Evolutionary conservation across 192 early-diverging fungal species (phyloP).

Genomic region (Diversispora eburnea): DNA sequence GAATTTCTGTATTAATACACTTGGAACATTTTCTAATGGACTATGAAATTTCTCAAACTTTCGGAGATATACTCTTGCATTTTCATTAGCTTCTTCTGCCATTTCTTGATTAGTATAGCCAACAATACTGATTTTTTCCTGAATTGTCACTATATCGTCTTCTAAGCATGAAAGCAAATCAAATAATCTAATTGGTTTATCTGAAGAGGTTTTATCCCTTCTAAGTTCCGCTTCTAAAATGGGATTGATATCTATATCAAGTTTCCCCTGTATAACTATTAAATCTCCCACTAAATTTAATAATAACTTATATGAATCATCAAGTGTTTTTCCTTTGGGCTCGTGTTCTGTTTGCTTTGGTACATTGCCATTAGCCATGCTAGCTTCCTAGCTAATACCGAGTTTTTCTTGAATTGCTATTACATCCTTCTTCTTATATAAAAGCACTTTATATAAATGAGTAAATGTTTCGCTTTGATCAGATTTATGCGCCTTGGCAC

Average conservation of each 20-base stretch:
- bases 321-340: conserved; percentile 10
- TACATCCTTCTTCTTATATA: too few species aligned
- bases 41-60: conserved; percentile 17
- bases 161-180: conserved; percentile 12
- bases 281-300: conserved; percentile 14
- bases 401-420: too few species aligned
- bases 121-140: conserved; percentile 4
- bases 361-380: background rate
- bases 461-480: conserved; percentile 7
- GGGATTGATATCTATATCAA: background rate
- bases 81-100: conserved; percentile 19
- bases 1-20: conserved; percentile 15
- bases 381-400: too few species aligned
- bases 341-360: too few species aligned
- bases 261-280: conserved; percentile 12
- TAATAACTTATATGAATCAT: conserved; percentile 11
- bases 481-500: too few species aligned
- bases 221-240: background rate
- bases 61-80: conserved; percentile 9
- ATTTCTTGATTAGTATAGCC: conserved; percentile 17
- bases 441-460: conserved; percentile 9
- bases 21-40: conserved; percentile 6
- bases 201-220: background rate
- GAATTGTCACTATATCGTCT: background rate
- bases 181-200: background rate